Conservation (phyloP, 148 eudicot species). For the Gaultheria prostrata region DNA sequence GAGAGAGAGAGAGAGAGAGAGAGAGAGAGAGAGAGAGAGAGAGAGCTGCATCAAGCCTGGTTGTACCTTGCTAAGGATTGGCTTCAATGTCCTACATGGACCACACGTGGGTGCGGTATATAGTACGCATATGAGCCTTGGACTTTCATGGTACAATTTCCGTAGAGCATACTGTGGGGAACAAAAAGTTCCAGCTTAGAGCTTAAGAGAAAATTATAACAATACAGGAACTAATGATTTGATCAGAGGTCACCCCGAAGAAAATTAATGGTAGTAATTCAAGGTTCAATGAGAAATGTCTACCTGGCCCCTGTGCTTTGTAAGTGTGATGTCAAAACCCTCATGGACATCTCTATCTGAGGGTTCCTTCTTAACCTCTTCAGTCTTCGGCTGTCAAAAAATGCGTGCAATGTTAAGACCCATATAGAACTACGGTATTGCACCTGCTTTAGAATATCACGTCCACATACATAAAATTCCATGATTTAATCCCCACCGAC, state of each 20-base stretch:
- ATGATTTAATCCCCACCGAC: not conserved
- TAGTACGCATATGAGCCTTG: slow-evolving; percentile 84
- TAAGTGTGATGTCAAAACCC: slow-evolving; percentile 68
- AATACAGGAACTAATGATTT: not conserved
- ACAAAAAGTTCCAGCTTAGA: slow-evolving; percentile 20
- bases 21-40: not conserved
- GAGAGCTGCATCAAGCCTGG: not conserved
- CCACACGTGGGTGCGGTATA: slow-evolving; percentile 95
- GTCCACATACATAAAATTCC: not conserved
- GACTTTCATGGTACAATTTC: slow-evolving; percentile 94
- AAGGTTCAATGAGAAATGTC: not conserved
- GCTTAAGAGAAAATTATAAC: not conserved
- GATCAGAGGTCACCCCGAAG: not conserved
- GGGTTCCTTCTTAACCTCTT: slow-evolving; percentile 78
- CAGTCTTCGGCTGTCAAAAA: slow-evolving; percentile 57
- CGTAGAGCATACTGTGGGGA: slow-evolving; percentile 83
- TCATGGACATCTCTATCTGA: slow-evolving; percentile 69
- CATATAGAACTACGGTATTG: not conserved
- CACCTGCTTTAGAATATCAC: not conserved
- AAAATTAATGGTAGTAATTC: not conserved
- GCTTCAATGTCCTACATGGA: slow-evolving; percentile 97
- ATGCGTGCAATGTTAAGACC: not conserved
- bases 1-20: slow-evolving; percentile 1
- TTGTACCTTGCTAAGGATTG: slow-evolving; percentile 89
- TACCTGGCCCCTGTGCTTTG: slow-evolving; percentile 96